These are phyloP conservation scores for Pseudogymnoascus sp. DNA, from an alignment of 2,329 filamentous ascomycete genomes.

Conservation along the genomic window DNA sequence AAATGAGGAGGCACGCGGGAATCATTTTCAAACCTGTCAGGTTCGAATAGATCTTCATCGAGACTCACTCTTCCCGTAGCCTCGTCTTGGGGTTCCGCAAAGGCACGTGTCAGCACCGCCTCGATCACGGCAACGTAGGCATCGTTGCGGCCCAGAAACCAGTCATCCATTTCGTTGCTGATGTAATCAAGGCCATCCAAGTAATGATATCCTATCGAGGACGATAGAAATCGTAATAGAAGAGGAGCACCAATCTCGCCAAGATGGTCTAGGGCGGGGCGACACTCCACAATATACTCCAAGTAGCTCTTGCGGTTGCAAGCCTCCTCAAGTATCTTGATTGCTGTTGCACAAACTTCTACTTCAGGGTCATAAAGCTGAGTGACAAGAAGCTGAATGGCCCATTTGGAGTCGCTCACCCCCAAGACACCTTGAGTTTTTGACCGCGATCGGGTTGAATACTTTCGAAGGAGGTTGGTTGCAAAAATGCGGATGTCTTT, in stretches of 20 bases:
- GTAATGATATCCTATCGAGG: constrained; percentile 95
- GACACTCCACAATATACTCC: constrained; percentile 94
- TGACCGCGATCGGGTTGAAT: constrained; percentile 53
- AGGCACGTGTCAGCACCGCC: constrained; percentile 83
- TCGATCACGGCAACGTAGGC: constrained; percentile 92
- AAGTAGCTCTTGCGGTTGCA: constrained; percentile 87
- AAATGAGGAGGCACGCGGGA: constrained; percentile 82
- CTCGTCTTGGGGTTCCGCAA: constrained; percentile 43
- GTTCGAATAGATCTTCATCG: constrained; percentile 32
- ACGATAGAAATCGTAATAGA: constrained; percentile 85
- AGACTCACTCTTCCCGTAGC: constrained; percentile 26
- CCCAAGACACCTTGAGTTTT: constrained; percentile 32
- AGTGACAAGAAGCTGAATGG: constrained; percentile 92
- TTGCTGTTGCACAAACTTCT: constrained; percentile 89
- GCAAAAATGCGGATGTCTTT: constrained; percentile 88
- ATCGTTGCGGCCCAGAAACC: constrained; percentile 95
- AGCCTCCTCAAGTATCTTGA: constrained; percentile 95
- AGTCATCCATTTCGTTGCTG: constrained; percentile 99
- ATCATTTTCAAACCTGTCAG: constrained; percentile 37
- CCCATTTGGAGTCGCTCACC: constrained; percentile 77
- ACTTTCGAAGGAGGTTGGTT: constrained; percentile 79
- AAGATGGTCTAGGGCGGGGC: constrained; percentile 86
- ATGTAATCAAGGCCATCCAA: constrained; percentile 96
- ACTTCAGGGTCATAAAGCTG: constrained; percentile 97
- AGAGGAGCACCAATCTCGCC: constrained; percentile 94